Base-by-base conservation (phyloP, 148 eudicot genomes). In the Cornus controversa region DNA sequence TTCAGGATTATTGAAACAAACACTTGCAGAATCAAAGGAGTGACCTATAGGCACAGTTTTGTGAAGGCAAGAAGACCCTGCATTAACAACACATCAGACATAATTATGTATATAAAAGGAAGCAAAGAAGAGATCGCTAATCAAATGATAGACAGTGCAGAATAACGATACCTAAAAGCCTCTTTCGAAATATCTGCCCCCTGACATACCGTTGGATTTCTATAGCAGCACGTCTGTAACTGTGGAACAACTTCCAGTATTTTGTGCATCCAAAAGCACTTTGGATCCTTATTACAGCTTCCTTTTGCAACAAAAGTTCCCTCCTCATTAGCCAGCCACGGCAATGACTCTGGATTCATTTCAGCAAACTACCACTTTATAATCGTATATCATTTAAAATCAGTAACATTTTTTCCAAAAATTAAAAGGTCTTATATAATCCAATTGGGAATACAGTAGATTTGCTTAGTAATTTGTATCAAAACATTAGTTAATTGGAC, bases 321-420 rank as follows among this genome's bases (percentile, higher is more conserved):
- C 77, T 90, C 79, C 93, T 87, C 60, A 76, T 83, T 76, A 85
- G 74, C 93, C 91, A 91, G 69, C 94, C 73, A 80, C 94, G 94
- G 71, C 83, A 86, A 81, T 77, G 74, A 70, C 89, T 85, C 97
- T 95, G 88, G 64, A 81, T 62, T 74, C 53, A 81, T 76, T 1
- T 77, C n/a, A 72, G 20, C 24, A 66, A 47, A 54, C 47, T 2
- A 29, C 25, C 16, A 31, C n/a, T 76, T 50, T n/a, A 26, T 1
- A 6, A 47, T 22, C 23, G 22, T 14, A 25, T 4, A 40, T 27
- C 28, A 24, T 26, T 74, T 74, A 26, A 3, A 22, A 75, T 25
- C 18, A 65, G 70, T 23, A 23, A 40, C 10, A 18, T 8, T 45
- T 2, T 63, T 42, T 14, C 9, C 3, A n/a, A 16, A 18, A 31